Conservation (phyloP, 495 filamentous ascomycete genomes). For the Parathielavia hyrcaniae region DNA sequence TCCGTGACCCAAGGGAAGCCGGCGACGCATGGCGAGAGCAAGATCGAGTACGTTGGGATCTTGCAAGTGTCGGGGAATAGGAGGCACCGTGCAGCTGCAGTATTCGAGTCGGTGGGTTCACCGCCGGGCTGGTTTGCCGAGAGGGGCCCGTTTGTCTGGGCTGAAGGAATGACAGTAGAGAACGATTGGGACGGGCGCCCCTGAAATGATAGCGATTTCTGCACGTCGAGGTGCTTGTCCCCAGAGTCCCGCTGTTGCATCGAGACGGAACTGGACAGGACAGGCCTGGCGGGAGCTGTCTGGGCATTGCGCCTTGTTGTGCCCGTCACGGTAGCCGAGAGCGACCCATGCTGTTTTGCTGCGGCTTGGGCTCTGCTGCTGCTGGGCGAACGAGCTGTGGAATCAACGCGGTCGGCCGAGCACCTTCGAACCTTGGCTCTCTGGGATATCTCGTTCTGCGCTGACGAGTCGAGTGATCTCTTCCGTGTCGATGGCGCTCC, state of each 20-base stretch:
- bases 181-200: background rate
- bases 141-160: background rate
- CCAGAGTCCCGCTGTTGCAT: conserved; percentile 18
- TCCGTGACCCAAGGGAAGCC: conserved; percentile 38
- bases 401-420: conserved; percentile 1
- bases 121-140: background rate
- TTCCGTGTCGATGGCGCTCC: background rate
- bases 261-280: conserved; percentile 5
- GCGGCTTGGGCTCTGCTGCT: background rate
- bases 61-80: conserved; percentile 24
- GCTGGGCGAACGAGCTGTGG: background rate
- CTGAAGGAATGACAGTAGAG: background rate
- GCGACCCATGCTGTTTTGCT: conserved; percentile 6
- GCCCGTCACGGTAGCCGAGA: background rate
- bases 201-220: conserved; percentile 23
- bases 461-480: conserved; percentile 13
- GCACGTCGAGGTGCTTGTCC: background rate
- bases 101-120: background rate
- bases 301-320: conserved; percentile 17
- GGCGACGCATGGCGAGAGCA: conserved; percentile 44
- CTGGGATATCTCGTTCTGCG: background rate
- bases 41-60: conserved; percentile 35
- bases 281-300: background rate
- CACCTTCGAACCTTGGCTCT: conserved; percentile 14
- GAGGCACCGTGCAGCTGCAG: conserved; percentile 13